These are phyloP conservation scores for Alternaria solani DNA, from an alignment of 2,329 filamentous ascomycete species.

Conservation along the genomic window DNA sequence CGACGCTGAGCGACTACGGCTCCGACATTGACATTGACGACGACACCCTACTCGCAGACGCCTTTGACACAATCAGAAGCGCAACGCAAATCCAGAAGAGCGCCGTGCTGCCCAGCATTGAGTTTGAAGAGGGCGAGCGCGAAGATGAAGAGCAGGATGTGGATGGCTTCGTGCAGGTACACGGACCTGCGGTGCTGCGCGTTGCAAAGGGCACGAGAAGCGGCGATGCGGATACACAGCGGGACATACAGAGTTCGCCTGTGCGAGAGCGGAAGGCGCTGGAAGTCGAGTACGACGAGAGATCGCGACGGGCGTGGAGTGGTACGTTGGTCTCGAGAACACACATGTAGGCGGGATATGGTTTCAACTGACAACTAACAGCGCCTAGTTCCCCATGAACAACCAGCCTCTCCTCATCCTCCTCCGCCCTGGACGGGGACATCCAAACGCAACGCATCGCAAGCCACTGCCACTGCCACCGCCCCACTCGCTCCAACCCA, in stretches of 20 bases:
- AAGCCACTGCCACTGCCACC: not conserved
- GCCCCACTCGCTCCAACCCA: not conserved
- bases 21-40: constrained; percentile 70
- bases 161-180: constrained; percentile 59
- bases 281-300: constrained; percentile 55
- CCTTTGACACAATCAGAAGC: constrained; percentile 19
- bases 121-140: constrained; percentile 31
- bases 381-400: constrained; percentile 45
- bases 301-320: constrained; percentile 47
- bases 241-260: constrained; percentile 29
- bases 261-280: constrained; percentile 38
- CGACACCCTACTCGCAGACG: constrained; percentile 52
- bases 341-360: not conserved
- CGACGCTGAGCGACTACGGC: constrained; percentile 67
- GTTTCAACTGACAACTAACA: constrained; percentile 52
- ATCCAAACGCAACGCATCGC: not conserved
- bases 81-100: constrained; percentile 13
- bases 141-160: constrained; percentile 33
- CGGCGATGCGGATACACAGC: constrained; percentile 2
- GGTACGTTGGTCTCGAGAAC: constrained; percentile 28
- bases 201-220: constrained; percentile 21
- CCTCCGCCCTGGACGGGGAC: not conserved
- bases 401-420: constrained; percentile 19
- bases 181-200: constrained; percentile 29
- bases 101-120: constrained; percentile 28